Evolutionary conservation across 257 asterid genomes (phyloP).

Genomic region (Solanum lycopersicoides): DNA sequence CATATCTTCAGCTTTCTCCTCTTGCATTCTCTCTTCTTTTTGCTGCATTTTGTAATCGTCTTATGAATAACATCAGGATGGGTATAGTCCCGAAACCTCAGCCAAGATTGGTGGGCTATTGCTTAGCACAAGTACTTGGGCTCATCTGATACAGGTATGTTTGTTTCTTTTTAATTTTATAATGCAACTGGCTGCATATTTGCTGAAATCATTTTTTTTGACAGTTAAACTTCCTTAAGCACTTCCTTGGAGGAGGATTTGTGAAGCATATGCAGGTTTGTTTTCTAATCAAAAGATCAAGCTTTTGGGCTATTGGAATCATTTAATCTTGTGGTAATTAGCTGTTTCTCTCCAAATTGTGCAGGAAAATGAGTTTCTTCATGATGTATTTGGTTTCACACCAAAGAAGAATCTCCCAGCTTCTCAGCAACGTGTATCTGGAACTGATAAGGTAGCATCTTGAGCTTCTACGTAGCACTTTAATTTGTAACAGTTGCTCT

Average conservation of each 20-base stretch:
- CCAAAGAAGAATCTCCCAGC: constrained; percentile 57
- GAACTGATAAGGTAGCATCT: constrained; percentile 49
- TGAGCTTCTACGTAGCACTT: not conserved
- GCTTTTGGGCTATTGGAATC: not conserved
- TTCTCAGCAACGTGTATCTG: constrained; percentile 42
- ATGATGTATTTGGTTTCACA: constrained; percentile 62
- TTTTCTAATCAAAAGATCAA: not conserved
- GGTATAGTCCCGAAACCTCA: constrained; percentile 59
- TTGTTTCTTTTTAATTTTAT: constrained; percentile 1
- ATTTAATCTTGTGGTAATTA: not conserved
- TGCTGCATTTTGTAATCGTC: not conserved
- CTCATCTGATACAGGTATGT: constrained; percentile 63
- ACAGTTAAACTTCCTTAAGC: constrained; percentile 84
- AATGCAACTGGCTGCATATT: not conserved
- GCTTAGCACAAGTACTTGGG: constrained; percentile 60
- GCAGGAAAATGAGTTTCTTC: constrained; percentile 88
- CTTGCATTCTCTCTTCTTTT: not conserved
- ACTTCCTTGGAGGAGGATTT: constrained; percentile 94
- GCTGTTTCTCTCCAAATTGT: not conserved
- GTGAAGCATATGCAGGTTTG: constrained; percentile 93
- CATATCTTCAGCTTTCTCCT: not conserved
- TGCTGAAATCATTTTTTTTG: not conserved
- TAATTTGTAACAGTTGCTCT: not conserved
- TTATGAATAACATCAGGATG: constrained; percentile 38
- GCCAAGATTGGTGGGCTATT: constrained; percentile 76